phyloP scores from a whole-genome alignment of 1,284 basidiomycete genomes.

The Papiliotrema nemorosa region DNA sequence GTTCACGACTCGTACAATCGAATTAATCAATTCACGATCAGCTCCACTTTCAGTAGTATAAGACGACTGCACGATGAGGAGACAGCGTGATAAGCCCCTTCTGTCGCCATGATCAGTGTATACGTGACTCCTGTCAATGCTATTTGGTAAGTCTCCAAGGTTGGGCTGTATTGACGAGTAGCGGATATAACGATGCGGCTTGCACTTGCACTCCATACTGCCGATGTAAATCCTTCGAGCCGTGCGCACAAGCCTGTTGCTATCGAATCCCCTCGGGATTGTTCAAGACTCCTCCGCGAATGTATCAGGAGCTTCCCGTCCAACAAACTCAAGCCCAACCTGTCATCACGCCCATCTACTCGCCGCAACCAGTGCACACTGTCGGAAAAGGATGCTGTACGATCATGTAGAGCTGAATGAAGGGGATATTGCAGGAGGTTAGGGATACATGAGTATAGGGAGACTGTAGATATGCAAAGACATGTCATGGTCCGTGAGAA shows the following conservation, averaged over 20 bases:
- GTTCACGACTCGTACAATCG: too few species aligned
- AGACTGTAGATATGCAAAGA: background rate
- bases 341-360: background rate
- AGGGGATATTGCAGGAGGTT: background rate
- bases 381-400: background rate
- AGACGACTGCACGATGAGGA: too few species aligned
- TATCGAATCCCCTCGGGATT: slow-evolving; percentile 8
- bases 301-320: background rate
- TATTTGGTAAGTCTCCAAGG: too few species aligned
- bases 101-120: too few species aligned
- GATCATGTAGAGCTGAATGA: background rate
- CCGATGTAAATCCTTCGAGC: slow-evolving; percentile 9
- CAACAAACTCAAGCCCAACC: background rate
- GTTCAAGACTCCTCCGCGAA: background rate
- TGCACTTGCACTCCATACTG: slow-evolving; percentile 6
- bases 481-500: slow-evolving; percentile 1
- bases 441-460: background rate
- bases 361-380: background rate
- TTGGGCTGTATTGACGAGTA: too few species aligned
- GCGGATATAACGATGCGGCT: slow-evolving; percentile 2
- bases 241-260: slow-evolving; percentile 7
- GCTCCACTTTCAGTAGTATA: too few species aligned
- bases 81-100: too few species aligned
- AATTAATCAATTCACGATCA: too few species aligned
- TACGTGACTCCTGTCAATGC: too few species aligned